Evolutionary conservation across 176 grass and related monocot species (phyloP), one percentile per base, ranked within the genome.

Genomic region (Musa schizocarpa): DNA sequence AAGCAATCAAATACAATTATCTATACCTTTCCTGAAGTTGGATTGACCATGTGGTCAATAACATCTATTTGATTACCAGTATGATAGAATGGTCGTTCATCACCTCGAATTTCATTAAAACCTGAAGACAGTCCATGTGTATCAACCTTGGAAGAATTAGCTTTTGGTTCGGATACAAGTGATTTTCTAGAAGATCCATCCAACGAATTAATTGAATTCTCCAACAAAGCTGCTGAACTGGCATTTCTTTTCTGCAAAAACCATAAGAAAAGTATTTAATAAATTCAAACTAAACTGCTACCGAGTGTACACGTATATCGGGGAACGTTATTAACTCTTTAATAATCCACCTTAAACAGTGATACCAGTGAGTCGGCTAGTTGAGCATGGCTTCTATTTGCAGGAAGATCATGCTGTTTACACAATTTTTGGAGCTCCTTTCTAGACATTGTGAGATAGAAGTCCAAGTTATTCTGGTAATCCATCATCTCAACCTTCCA

Each of bases 351-450:
- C 86, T 91, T 87, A 63, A 88, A 87, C 75, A 81, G 58, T 48
- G 52, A 80, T 24, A 86, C 86, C 16, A 98, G 75, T 14, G 75
- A 83, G 52, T 81, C 81, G 63, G 90, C 94, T 77, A 98, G 65
- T 61, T 89, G 83, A 70, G 86, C 51, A 50, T 88, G 90, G 69
- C 27, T 72, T 73, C 71, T 98, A 83, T 93, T 98, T 76, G 83
- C 72, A 20, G 90, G 83, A 65, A 98, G 86, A 61, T 87, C 85
- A 63, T 93, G 77, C 54, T 72, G 78, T 81, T 89, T 98, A 84
- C 90, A 98, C 55, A 98, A 82, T 72, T 59, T 73, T 76, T 98
- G 94, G 22, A 98, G 90, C 11, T 88, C 90, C 52, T 79, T 87
- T 78, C 85, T 78, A 55, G 75, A 73, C 73, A 91, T 84, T 53